Base-by-base conservation (phyloP, 2,329 filamentous ascomycete species). In the Trichophyton rubrum region DNA sequence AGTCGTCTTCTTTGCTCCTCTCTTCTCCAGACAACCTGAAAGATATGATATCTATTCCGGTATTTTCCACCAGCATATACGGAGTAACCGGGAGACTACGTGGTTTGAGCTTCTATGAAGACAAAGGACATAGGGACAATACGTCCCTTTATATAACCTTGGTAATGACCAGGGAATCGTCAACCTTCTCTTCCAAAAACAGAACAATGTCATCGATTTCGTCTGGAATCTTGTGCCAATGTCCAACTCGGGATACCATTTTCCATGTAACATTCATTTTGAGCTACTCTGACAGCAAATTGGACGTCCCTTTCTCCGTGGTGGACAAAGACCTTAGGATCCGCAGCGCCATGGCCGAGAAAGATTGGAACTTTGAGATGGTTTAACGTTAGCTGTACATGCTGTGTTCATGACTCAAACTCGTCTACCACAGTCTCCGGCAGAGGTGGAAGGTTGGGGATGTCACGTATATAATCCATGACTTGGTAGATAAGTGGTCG, bases 191-290 rank as follows among this genome's bases (percentile, higher is more conserved):
- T 33, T 64, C 55, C 33, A 60, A 60, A 58, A 77, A 78, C 0
- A 65, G 53, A 6, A 73, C 64, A 56, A 79, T 73, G 66, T 80
- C 76, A 63, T 80, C 74, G 61, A 79, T 74, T 63, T 78, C 75
- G 51, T 80, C 75, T 0, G 77, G 77, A 13, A 78, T 68, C 61
- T 74, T 77, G 43, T 59, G 49, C 57, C 41, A 59, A 35, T 59
- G 41, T 3, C 77, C 78, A 35, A 68, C 0, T 65, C 70, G 3
- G 67, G 30, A 66, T 80, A 82, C 0, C 27, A 62, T 40, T 59
- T 73, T 72, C 73, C 73, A 78, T 9, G 67, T 59, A 3, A 78
- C 73, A 0, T 70, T 58, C 62, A 63, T 62, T 9, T 35, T 7
- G 11, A 65, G 55, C 7, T 51, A 41, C 5, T 24, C 22, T 3